These are phyloP conservation scores for Arthroderma uncinatum DNA, from an alignment of 2,329 filamentous ascomycete species.

Conservation along the genomic window DNA sequence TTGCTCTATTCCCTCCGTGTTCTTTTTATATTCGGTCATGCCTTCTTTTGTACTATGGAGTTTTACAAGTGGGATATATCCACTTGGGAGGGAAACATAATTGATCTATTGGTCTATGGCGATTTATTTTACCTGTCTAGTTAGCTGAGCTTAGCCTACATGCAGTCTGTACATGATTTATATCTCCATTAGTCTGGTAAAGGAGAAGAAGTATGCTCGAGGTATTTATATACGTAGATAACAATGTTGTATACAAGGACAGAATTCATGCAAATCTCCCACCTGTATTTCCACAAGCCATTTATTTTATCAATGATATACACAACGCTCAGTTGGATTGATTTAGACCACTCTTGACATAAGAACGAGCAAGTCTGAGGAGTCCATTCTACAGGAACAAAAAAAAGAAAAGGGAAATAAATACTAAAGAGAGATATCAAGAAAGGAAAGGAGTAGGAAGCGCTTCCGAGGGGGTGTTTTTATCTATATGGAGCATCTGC, in stretches of 20 bases:
- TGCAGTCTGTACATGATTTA: not conserved
- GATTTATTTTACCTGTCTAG: not conserved
- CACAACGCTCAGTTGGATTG: constrained; percentile 3
- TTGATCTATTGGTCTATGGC: not conserved
- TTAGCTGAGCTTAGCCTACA: not conserved
- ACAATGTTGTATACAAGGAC: not conserved
- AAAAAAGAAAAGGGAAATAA: not conserved
- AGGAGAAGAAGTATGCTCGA: not conserved
- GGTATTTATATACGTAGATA: not conserved
- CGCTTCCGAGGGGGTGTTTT: constrained; percentile 18
- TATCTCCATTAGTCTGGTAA: no score
- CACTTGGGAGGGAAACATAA: not conserved
- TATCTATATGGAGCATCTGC: constrained; percentile 89
- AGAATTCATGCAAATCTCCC: not conserved
- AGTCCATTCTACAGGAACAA: not conserved
- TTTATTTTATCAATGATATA: not conserved
- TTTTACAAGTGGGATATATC: not conserved
- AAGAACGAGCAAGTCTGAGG: not conserved
- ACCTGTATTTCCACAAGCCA: not conserved
- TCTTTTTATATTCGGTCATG: not conserved
- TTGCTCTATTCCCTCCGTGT: not conserved
- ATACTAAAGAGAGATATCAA: not conserved
- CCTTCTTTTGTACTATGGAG: not conserved
- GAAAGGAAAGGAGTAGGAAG: not conserved
- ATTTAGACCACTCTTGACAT: not conserved